phyloP scores from a whole-genome alignment of 2,329 filamentous ascomycete genomes.

The Fusarium citri region DNA sequence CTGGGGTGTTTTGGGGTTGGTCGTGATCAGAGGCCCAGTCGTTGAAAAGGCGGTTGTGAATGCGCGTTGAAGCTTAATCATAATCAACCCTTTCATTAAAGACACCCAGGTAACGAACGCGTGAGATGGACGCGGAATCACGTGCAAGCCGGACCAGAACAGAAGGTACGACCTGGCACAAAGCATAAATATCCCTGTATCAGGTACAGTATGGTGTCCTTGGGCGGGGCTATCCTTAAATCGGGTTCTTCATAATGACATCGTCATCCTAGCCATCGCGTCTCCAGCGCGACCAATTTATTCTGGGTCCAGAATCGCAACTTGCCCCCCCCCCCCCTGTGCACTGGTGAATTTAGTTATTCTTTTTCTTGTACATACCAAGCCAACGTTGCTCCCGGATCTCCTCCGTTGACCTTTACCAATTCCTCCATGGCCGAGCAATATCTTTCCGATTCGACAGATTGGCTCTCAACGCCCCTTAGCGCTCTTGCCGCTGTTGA shows the following conservation, averaged over 20 bases:
- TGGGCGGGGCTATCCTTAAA: constrained; percentile 1
- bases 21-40: neutral
- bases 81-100: constrained; percentile 15
- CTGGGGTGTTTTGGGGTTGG: neutral
- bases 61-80: constrained; percentile 2
- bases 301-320: constrained; percentile 11
- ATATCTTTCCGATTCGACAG: constrained; percentile 79
- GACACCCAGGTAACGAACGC: constrained; percentile 27
- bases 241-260: neutral
- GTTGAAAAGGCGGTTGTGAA: neutral
- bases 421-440: constrained; percentile 47
- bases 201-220: no score
- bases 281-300: constrained; percentile 39
- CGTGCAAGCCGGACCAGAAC: constrained; percentile 39
- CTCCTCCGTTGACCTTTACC: neutral
- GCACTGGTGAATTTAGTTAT: neutral
- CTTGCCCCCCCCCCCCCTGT: neutral
- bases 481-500: constrained; percentile 78
- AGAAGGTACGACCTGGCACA: neutral
- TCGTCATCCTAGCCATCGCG: constrained; percentile 39
- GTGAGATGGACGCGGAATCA: constrained; percentile 50
- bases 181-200: neutral
- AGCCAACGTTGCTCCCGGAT: neutral
- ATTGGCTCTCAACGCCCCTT: constrained; percentile 81
- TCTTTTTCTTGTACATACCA: neutral